Evolutionary conservation across 345 rosid species (phyloP), one percentile per base, ranked within the genome.

Genomic region (Hibiscus mutabilis): DNA sequence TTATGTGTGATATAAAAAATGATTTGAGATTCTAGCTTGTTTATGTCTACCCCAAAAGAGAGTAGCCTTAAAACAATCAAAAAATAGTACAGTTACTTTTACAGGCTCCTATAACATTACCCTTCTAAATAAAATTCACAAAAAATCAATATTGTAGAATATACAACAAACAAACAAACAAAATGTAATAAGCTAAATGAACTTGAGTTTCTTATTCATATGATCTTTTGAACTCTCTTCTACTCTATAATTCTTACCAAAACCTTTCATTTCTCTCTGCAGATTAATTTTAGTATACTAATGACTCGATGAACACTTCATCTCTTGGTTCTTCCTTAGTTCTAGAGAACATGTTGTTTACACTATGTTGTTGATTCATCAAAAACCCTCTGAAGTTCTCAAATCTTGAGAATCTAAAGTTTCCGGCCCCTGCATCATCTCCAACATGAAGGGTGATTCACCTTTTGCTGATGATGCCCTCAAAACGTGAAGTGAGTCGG

Each of bases 321-420:
- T 85, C 94, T 52, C 85, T 83, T 16, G 85, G 84, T 42, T 89
- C 94, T 29, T 87, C 88, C 69, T 87, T 87, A n/a, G 89, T 64
- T 55, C 79, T 73, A 6, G 83, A 72, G 15, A 66, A 75, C 22
- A 71, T 56, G 44, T 73, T 73, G n/a, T 80, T 79, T 8, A 71
- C 51, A 4, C 56, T 52, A 9, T 79, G 68, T 5, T 77, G 29
- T 35, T 79, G 83, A 59, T 79, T 77, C 81, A 77, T 76, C 77
- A 29, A 4, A 29, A 4, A 74, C 24, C 73, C 84, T 80, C 80
- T 27, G 4, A 80, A 33, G 72, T 79, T 84, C 18, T 82, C 86
- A 46, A 71, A 74, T 37, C 80, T 85, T 0, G 78, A 40, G 73
- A 79, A 84, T 3, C 80, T 87, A 12, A 68, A 81, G 25, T 79